Evolutionary conservation across 371 early-diverging fungal species (phyloP).

Genomic region (Ecytonucleospora hepatopenaei): DNA sequence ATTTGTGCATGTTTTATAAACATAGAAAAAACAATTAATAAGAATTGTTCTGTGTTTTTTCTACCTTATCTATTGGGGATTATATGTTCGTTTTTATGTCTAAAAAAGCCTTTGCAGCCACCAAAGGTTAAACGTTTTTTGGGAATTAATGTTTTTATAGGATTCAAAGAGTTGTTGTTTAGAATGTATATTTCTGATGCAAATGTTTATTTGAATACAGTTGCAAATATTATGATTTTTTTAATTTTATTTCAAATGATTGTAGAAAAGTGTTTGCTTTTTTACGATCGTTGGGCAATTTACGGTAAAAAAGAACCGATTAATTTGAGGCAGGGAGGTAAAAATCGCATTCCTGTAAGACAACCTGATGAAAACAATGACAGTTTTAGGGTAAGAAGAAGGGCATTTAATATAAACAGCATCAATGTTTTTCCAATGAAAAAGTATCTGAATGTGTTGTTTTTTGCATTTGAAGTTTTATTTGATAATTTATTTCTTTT

Average conservation of each 20-base stretch:
- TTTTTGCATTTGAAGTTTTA: slow-evolving; percentile 2
- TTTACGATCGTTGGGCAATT: too few relatives aligned
- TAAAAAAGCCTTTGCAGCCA: neutral
- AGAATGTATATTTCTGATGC: neutral
- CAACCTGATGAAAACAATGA: neutral
- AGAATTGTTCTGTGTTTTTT: neutral
- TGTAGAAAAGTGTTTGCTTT: neutral
- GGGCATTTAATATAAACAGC: neutral
- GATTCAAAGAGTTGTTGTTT: neutral
- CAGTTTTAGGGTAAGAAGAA: too few relatives aligned
- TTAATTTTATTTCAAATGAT: neutral
- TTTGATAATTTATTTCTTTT: slow-evolving; percentile 3
- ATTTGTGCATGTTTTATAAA: neutral
- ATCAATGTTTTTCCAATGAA: neutral
- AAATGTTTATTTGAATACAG: neutral
- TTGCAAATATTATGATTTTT: neutral
- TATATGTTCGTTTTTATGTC: neutral
- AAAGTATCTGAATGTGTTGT: neutral
- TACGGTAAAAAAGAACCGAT: neutral
- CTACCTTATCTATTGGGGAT: neutral
- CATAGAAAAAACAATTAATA: neutral
- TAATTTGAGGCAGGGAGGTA: neutral
- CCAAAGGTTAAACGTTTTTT: neutral
- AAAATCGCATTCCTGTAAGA: neutral
- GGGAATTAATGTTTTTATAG: neutral